A percentile compares a stretch with the other conserved stretches of the same genome.
Evolutionary conservation across 2,329 filamentous ascomycete genomes (phyloP).

Genomic region (Exophiala sp.): DNA sequence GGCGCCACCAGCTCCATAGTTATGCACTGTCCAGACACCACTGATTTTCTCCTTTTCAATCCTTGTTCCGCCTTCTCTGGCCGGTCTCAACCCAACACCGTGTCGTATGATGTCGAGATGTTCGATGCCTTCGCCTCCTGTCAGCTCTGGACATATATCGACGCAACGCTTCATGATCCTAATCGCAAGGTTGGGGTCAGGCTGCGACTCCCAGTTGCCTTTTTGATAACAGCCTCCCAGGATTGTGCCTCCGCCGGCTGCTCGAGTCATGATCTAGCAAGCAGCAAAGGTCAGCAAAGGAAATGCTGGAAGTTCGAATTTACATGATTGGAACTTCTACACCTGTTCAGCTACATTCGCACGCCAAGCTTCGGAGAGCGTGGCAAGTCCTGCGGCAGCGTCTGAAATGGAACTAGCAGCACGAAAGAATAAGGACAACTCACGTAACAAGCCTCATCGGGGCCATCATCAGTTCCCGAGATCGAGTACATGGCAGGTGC

Average conservation of each 20-base stretch:
- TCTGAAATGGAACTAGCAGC: too few relatives aligned
- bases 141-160: slow-evolving; percentile 58
- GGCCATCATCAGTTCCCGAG: slow-evolving; percentile 67
- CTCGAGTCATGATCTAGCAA: slow-evolving; percentile 63
- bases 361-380: too few relatives aligned
- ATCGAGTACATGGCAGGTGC: slow-evolving; percentile 62
- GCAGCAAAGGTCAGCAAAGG: neutral
- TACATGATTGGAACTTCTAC: neutral
- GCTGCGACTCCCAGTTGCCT: slow-evolving; percentile 69
- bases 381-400: too few relatives aligned
- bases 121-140: slow-evolving; percentile 62
- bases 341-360: neutral
- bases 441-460: slow-evolving; percentile 64
- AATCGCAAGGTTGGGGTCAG: slow-evolving; percentile 70
- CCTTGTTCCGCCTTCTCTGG: slow-evolving; percentile 65
- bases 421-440: neutral
- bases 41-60: slow-evolving; percentile 65
- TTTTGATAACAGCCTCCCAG: slow-evolving; percentile 81
- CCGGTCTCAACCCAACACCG: slow-evolving; percentile 73
- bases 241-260: slow-evolving; percentile 71
- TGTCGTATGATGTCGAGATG: slow-evolving; percentile 71
- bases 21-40: slow-evolving; percentile 64
- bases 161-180: slow-evolving; percentile 79
- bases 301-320: neutral
- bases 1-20: slow-evolving; percentile 44